A percentile compares a stretch with the other conserved stretches of the same genome.
Evolutionary conservation across 179 eudicot species (phyloP).

Genomic region (Kewa caespitosa): DNA sequence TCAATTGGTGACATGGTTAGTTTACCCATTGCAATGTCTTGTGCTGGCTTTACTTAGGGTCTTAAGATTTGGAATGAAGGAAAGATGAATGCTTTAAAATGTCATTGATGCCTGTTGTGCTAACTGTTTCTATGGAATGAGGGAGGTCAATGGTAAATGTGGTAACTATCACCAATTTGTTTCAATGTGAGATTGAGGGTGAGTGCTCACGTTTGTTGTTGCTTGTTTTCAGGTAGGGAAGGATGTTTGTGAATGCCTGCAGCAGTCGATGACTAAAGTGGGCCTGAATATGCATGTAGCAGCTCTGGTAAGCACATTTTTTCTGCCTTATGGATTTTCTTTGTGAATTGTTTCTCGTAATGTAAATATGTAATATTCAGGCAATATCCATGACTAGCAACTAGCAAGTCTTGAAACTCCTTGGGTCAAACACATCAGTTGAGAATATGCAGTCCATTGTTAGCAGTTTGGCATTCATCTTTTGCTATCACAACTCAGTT

Average conservation of each 20-base stretch:
- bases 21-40: slow-evolving; percentile 15
- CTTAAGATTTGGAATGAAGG: not conserved
- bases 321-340: not conserved
- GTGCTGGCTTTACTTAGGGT: not conserved
- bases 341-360: not conserved
- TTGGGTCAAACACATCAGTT: not conserved
- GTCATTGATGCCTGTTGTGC: not conserved
- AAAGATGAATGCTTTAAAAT: not conserved
- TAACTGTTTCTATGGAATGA: not conserved
- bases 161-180: not conserved
- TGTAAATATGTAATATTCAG: not conserved
- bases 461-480: slow-evolving; percentile 1
- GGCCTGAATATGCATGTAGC: slow-evolving; percentile 73
- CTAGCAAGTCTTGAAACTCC: not conserved
- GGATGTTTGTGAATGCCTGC: slow-evolving; percentile 68
- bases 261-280: slow-evolving; percentile 54
- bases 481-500: too few relatives aligned
- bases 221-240: slow-evolving; percentile 55
- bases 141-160: not conserved
- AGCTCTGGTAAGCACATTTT: slow-evolving; percentile 55
- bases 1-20: slow-evolving; percentile 75
- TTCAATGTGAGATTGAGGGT: not conserved
- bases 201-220: not conserved
- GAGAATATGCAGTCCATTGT: not conserved
- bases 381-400: not conserved